Evolutionary conservation across 495 filamentous ascomycete genomes (phyloP).

Genomic region (Lasiosphaeria hispida): DNA sequence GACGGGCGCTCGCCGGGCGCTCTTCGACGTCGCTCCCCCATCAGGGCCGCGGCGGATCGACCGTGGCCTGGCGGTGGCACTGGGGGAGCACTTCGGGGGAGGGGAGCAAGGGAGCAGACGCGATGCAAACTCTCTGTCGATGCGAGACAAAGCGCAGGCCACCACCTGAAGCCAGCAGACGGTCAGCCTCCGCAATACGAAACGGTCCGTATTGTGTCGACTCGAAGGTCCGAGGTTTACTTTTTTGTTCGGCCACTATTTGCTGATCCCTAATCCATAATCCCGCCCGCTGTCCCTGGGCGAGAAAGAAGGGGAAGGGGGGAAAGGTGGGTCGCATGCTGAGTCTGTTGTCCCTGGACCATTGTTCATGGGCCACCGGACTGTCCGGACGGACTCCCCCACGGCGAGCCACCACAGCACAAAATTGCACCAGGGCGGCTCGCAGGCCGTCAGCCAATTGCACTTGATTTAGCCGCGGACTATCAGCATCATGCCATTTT

Average conservation of each 20-base stretch:
- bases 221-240: constrained; percentile 13
- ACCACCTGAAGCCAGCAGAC: background rate
- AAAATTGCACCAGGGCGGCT: constrained; percentile 25
- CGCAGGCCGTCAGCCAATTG: constrained; percentile 27
- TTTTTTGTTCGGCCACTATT: constrained; percentile 15
- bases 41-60: background rate
- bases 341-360: background rate
- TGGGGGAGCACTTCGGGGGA: no score
- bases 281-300: constrained; percentile 10
- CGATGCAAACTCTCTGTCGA: constrained; percentile 17
- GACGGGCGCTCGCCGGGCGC: background rate
- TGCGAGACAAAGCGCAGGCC: constrained; percentile 21
- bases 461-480: constrained; percentile 29
- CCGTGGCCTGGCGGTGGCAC: background rate
- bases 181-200: constrained; percentile 15
- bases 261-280: constrained; percentile 15
- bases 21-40: no score
- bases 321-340: constrained; percentile 18
- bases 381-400: constrained; percentile 30
- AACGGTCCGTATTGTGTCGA: constrained; percentile 14
- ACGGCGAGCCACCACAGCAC: constrained; percentile 27
- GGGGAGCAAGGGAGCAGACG: constrained; percentile 17
- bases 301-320: background rate
- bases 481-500: constrained; percentile 19
- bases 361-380: constrained; percentile 21